Percentiles rank a stretch among this genome's conserved stretches.
These are phyloP conservation scores for Schwanniomyces pseudopolymorphus DNA, from an alignment of 805 yeast species.

Conservation along the genomic window DNA sequence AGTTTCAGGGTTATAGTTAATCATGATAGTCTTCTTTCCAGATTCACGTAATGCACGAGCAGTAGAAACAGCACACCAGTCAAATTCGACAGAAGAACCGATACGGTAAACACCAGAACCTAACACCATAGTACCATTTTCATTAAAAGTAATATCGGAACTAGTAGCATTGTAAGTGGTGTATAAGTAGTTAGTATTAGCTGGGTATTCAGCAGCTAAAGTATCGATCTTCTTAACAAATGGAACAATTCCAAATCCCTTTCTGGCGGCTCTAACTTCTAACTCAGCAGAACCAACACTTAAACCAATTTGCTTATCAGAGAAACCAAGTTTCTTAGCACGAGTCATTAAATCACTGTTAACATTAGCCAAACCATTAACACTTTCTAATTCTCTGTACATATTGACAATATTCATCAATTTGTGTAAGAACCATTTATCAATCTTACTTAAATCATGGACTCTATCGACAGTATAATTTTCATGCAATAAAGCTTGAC, in stretches of 20 bases:
- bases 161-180: slow-evolving; percentile 91
- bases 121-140: slow-evolving; percentile 88
- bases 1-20: slow-evolving; percentile 97
- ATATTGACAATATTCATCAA: slow-evolving; percentile 88
- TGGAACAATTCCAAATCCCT: slow-evolving; percentile 77
- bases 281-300: slow-evolving; percentile 74
- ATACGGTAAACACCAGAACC: slow-evolving; percentile 99
- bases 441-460: slow-evolving; percentile 89
- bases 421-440: slow-evolving; percentile 93
- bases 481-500: slow-evolving; percentile 92
- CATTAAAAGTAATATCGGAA: slow-evolving; percentile 82
- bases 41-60: slow-evolving; percentile 88
- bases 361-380: slow-evolving; percentile 53
- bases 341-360: slow-evolving; percentile 68
- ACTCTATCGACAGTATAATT: slow-evolving; percentile 88
- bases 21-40: slow-evolving; percentile 91
- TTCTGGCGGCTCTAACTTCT: slow-evolving; percentile 80
- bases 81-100: slow-evolving; percentile 97
- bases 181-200: slow-evolving; percentile 91
- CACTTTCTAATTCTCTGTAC: slow-evolving; percentile 75
- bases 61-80: slow-evolving; percentile 98
- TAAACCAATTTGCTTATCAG: slow-evolving; percentile 87
- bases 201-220: slow-evolving; percentile 98
- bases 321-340: slow-evolving; percentile 92
- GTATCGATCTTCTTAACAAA: slow-evolving; percentile 97